phyloP scores from a whole-genome alignment of 768 basidiomycete genomes.

The Krasilnikovozyma curviuscula region DNA sequence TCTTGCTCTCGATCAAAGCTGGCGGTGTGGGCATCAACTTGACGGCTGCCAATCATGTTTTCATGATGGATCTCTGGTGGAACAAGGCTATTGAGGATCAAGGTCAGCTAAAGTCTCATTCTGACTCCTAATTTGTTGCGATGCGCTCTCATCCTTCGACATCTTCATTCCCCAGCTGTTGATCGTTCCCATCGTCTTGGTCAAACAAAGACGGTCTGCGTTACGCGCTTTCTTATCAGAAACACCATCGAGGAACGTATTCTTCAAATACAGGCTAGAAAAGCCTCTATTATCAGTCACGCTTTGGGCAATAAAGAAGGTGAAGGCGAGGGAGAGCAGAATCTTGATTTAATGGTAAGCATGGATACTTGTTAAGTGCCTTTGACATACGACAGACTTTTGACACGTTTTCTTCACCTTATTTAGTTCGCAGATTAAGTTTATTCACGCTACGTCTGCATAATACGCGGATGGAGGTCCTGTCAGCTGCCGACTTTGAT shows the following conservation, averaged over 20 bases:
- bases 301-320: no score
- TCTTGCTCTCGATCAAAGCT: slow-evolving; percentile 7
- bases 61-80: slow-evolving; percentile 18
- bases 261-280: slow-evolving; percentile 61
- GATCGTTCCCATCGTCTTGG: slow-evolving; percentile 67
- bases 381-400: no score
- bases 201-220: slow-evolving; percentile 60
- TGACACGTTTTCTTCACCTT: no score
- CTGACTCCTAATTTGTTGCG: slow-evolving; percentile 30
- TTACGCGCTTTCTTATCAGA: slow-evolving; percentile 19
- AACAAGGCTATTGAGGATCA: background rate
- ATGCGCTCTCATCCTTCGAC: no score
- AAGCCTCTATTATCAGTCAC: slow-evolving; percentile 69
- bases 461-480: no score
- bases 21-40: slow-evolving; percentile 13
- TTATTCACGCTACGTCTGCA: no score
- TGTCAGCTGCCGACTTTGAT: no score
- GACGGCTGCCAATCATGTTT: slow-evolving; percentile 10
- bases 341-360: no score
- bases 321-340: no score
- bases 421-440: no score
- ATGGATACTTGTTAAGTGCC: no score
- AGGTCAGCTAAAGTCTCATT: background rate
- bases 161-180: no score
- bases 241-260: slow-evolving; percentile 64